Evolutionary conservation across 768 basidiomycete species (phyloP), one percentile per base, ranked within the genome.

Genomic region (Cystobasidium ongulense): DNA sequence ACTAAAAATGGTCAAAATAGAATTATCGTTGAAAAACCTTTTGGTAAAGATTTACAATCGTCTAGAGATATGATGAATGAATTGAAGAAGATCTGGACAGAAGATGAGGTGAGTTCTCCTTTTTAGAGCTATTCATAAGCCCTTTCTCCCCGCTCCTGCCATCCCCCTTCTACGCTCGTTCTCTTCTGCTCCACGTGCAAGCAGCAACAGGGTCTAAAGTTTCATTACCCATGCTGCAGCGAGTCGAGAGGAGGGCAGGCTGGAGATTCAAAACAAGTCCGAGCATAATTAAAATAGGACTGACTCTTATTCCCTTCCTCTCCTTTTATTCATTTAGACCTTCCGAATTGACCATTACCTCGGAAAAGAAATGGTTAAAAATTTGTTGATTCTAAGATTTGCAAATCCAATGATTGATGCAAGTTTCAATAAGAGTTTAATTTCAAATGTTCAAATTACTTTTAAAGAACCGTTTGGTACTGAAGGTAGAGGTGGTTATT

Each of bases 281-380:
- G n/a, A n/a, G n/a, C n/a, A n/a, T n/a, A n/a, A n/a, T n/a, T n/a
- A n/a, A n/a, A n/a, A n/a, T n/a, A n/a, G n/a, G n/a, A n/a, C n/a
- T 41, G 8, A 41, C 39, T 18, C 18, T 41, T 41, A 41, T 18
- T 41, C 18, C 53, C 53, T 23, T n/a, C 21, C n/a, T 11, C n/a
- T 33, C 27, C n/a, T 10, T 31, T 63, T 31, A 5, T 63, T n/a
- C 53, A 1, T 39, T 8, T 66, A 78, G 84, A 98, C 94, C 11
- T 99, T 90, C 87, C 90, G 95, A 66, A 98, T 99, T 80, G 95
- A 99, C 82, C 95, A 99, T 81, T 99, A 99, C 82, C 89, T 99
- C 66, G 95, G 95, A 73, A 99, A 99, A 84, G 95, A 99, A 86
- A 98, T 99, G 95, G 91, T 97, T 80, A 99, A 99, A 86, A 99